These are phyloP conservation scores for Solanum aculeatissimum DNA, from an alignment of 305 asterid species.

Conservation along the genomic window DNA sequence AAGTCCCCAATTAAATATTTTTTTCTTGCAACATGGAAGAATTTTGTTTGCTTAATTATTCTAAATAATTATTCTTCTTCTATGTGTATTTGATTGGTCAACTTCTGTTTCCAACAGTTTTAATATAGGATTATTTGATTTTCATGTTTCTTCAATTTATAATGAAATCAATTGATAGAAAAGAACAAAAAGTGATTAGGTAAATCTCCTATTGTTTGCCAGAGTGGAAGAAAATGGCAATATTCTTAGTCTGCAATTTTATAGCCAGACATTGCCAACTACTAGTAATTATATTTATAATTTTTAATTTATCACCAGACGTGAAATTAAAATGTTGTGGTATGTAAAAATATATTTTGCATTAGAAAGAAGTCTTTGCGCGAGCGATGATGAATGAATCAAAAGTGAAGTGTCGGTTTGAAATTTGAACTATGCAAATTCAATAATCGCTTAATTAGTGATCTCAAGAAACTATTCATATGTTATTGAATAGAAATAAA, in stretches of 20 bases:
- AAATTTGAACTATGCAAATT: background rate
- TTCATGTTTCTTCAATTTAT: background rate
- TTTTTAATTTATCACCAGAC: background rate
- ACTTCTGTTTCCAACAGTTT: background rate
- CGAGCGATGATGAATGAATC: background rate
- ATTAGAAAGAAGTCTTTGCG: background rate
- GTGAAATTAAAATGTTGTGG: background rate
- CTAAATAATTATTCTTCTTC: background rate
- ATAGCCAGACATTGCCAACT: background rate
- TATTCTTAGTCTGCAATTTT: background rate
- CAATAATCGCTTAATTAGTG: background rate
- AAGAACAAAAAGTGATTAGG: conserved; percentile 1
- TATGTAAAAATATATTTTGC: background rate
- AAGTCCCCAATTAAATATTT: conserved; percentile 13
- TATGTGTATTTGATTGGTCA: background rate
- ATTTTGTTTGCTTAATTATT: background rate
- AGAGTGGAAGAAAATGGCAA: background rate
- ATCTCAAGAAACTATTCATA: background rate
- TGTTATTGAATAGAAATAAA: background rate
- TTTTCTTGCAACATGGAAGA: conserved; percentile 1
- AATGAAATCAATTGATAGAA: background rate
- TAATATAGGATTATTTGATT: background rate
- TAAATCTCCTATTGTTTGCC: background rate
- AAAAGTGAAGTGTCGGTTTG: background rate
- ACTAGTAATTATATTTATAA: background rate